Evolutionary conservation across 768 basidiomycete genomes (phyloP).

Genomic region (Cubamyces sp.): DNA sequence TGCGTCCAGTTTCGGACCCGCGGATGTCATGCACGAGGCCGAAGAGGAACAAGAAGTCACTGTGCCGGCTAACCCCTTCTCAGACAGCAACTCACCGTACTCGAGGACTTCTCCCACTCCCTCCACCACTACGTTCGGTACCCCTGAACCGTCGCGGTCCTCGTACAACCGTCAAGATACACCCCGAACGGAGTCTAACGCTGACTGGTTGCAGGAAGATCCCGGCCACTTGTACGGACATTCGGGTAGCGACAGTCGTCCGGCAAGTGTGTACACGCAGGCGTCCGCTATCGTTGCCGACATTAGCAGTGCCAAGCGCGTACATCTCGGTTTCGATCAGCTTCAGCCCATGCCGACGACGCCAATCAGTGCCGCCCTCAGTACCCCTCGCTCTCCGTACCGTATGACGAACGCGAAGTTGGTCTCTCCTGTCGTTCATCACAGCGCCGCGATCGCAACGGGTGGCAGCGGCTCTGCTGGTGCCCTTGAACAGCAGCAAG

Average conservation of each 20-base stretch:
- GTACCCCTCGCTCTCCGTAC: slow-evolving; percentile 49
- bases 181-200: slow-evolving; percentile 33
- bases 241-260: slow-evolving; percentile 46
- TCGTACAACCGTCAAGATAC: slow-evolving; percentile 33
- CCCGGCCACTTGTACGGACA: slow-evolving; percentile 24
- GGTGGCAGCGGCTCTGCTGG: slow-evolving; percentile 28
- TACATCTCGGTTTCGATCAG: slow-evolving; percentile 59
- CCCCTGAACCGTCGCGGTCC: slow-evolving; percentile 26
- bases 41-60: slow-evolving; percentile 37
- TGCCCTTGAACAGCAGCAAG: slow-evolving; percentile 68
- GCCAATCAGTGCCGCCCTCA: slow-evolving; percentile 32
- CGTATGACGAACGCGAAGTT: slow-evolving; percentile 68
- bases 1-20: slow-evolving; percentile 69
- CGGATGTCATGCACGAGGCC: slow-evolving; percentile 60
- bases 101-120: slow-evolving; percentile 31
- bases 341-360: slow-evolving; percentile 31
- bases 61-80: slow-evolving; percentile 57
- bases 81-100: slow-evolving; percentile 55
- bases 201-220: slow-evolving; percentile 22
- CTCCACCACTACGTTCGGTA: slow-evolving; percentile 46
- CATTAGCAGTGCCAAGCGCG: slow-evolving; percentile 67
- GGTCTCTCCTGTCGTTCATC: slow-evolving; percentile 46
- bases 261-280: slow-evolving; percentile 67
- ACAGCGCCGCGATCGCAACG: slow-evolving; percentile 33
- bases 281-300: slow-evolving; percentile 50